Evolutionary conservation across 208 protist species (phyloP), one percentile per base, ranked within the genome.

Genomic region (Porcisia deanei): DNA sequence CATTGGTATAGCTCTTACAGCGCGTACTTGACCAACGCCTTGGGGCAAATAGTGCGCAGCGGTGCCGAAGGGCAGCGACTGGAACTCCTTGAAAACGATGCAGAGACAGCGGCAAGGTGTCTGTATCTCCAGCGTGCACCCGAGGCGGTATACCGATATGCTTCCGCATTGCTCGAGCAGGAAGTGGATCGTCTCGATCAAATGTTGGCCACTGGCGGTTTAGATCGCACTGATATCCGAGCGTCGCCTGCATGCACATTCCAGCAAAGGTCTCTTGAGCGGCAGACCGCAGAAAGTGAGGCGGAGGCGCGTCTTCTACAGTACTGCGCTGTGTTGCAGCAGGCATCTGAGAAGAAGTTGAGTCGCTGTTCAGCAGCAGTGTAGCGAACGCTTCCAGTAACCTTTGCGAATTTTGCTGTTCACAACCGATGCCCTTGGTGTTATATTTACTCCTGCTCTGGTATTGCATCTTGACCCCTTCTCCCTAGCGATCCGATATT

Each of bases 301-400:
- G 20, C 76, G 63, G 82, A 81, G 49, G 79, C 82, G 22, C 76
- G 68, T 16, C 39, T 93, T 39, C 49, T 93, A 58, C 81, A 81
- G 2, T 92, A 91, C 67, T 91, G 84, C 71, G 70, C 81, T 0
- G 86, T 86, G 14, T 57, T 94, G 49, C 68, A 88, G 45, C 78
- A 76, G 8, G 43, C 22, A 16, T 41, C 64, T n/a, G 54, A 7
- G 20, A 54, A 6, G 1, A 25, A 9, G 2, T n/a, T 20, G 43
- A 63, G 16, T 25, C 18, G 6, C 53, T 8, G 39, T 5, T 66
- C 61, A 22, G 61, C 61, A 66, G 37, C 10, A 41, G 61, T 66
- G 20, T 66, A 66, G 61, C 61, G 25, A 18, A 30, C 14, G 8
- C 20, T 6, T 9, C 25, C 61, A 8, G 9, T 16, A 49, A 18